Percentiles rank a stretch among this genome's conserved stretches.
Evolutionary conservation across 2,329 filamentous ascomycete species (phyloP).

Genomic region (Diaporthe humulicola): DNA sequence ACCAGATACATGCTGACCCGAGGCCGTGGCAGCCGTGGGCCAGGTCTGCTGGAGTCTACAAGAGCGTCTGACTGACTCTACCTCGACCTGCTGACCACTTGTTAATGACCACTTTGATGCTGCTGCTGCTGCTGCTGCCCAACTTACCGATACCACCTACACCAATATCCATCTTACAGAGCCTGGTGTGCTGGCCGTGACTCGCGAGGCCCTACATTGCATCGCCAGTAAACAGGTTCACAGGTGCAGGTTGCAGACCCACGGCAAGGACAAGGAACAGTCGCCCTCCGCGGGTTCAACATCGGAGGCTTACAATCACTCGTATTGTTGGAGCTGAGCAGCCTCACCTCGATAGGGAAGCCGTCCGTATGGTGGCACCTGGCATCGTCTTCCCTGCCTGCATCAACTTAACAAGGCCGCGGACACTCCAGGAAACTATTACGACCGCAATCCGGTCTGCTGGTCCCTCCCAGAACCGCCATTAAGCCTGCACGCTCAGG

Average conservation of each 20-base stretch:
- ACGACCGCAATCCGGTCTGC: neutral
- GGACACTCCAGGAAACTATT: slow-evolving; percentile 8
- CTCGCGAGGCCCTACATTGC: neutral
- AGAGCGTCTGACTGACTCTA: neutral
- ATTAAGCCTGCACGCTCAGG: slow-evolving; percentile 11
- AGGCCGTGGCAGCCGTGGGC: neutral
- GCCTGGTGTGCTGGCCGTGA: neutral
- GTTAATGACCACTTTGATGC: neutral
- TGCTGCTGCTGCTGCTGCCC: neutral
- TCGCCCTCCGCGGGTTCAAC: neutral
- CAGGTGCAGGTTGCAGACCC: neutral
- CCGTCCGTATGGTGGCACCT: slow-evolving; percentile 19
- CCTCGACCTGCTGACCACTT: neutral
- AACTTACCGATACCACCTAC: neutral
- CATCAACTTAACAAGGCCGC: neutral
- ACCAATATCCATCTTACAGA: neutral
- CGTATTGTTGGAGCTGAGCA: slow-evolving; percentile 24
- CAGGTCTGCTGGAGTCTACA: neutral
- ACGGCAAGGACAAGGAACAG: neutral
- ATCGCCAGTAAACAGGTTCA: slow-evolving; percentile 8
- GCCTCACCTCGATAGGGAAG: slow-evolving; percentile 18
- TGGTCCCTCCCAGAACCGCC: neutral
- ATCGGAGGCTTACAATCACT: neutral
- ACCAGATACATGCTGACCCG: slow-evolving; percentile 1
- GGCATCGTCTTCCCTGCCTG: slow-evolving; percentile 25